Base-by-base conservation (phyloP, 2,329 filamentous ascomycete species). In the Chrysosporium keratinophilum region DNA sequence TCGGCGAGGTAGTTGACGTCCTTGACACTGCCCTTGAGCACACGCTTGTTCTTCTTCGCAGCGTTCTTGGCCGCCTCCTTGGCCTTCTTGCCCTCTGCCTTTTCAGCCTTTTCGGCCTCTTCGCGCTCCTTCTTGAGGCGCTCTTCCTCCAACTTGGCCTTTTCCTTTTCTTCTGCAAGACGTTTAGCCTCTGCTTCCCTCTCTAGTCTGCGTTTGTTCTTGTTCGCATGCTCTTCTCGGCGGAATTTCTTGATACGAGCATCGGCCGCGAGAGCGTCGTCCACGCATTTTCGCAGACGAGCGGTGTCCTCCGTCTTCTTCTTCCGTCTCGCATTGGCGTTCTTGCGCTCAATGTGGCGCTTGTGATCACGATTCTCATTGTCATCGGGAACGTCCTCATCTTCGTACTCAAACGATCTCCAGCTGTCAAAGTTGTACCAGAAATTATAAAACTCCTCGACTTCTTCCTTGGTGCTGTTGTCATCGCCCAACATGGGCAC, bases 351-450 rank as follows among this genome's bases (percentile, higher is more conserved):
- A 64, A 93, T 84, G 74, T 98, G 91, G 55, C 93, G 88, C 79
- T 96, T 97, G 78, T 98, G 93, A 75, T 97, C 91, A 71, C 93
- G 90, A 78, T 90, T 95, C 77, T 97, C 93, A 71, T 93, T 95
- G 78, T 98, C 93, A 67, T 98, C 93, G 40, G 93, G 93, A 31
- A 98, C 91, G 68, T 98, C 93, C 77, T 98, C 93, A 67, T 98
- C 93, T 56, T 95, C 86, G 74, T 98, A 98, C 76, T 98, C 93
- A 66, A 98, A 98, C 2, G 87, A 84, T 58, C 93, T 81, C 93
- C 93, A 98, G 71, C 86, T 93, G 79, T 98, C 93, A 65, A 98
- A 95, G 79, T 91, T 94, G 79, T 97, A 98, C 85, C 87, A 98
- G 78, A 97, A 98, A 80, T 98, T 95, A 81, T 98, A 98, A 73